Percentiles rank a stretch among this genome's conserved stretches.
Conservation (phyloP, 2,329 filamentous ascomycete species). For the Lachnellula cervina region DNA sequence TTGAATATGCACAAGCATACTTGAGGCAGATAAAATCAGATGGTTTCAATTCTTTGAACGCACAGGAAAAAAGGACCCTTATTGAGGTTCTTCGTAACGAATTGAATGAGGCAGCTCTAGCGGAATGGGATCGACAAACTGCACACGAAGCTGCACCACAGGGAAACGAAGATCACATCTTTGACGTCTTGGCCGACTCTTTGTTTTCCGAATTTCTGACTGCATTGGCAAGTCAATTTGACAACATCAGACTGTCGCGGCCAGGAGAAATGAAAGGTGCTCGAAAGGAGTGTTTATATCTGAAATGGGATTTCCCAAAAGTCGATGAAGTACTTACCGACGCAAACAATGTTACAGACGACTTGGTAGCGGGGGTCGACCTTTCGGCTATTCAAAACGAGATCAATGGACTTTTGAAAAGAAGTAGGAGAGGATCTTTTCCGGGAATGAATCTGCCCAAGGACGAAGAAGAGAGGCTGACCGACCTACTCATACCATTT, state of each 20-base stretch:
- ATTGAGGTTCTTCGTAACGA: background rate
- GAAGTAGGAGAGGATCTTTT: background rate
- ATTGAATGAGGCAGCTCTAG: background rate
- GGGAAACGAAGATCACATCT: background rate
- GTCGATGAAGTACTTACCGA: background rate
- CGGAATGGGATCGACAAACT: background rate
- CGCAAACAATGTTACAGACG: background rate
- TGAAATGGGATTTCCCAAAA: background rate
- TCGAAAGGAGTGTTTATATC: background rate
- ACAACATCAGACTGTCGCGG: background rate
- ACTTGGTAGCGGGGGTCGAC: background rate
- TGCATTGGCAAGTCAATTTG: background rate
- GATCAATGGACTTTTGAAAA: constrained; percentile 5
- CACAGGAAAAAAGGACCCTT: background rate
- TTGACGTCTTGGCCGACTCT: background rate
- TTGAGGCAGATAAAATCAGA: background rate
- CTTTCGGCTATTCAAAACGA: background rate
- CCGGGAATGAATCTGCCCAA: background rate
- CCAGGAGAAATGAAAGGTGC: background rate
- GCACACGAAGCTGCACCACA: background rate
- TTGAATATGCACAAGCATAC: background rate
- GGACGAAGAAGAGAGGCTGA: background rate
- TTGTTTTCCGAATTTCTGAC: background rate
- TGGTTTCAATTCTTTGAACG: background rate
- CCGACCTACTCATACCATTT: background rate